Evolutionary conservation across 106 monocot genomes (phyloP).

Genomic region (Amphibolis antarctica): DNA sequence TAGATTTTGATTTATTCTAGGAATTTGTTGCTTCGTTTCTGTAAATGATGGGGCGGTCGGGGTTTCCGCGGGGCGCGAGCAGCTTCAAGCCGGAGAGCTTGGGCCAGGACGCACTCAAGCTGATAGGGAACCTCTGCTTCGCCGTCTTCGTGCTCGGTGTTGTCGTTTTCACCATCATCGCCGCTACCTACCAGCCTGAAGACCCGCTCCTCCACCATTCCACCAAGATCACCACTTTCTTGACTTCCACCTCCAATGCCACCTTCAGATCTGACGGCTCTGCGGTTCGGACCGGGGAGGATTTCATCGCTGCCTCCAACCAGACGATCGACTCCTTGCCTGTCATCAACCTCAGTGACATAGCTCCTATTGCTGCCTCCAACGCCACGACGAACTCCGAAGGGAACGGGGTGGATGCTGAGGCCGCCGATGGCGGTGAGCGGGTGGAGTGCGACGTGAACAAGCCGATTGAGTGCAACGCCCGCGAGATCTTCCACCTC

Average conservation of each 20-base stretch:
- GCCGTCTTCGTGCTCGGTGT: conserved; percentile 63
- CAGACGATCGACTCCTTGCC: conserved; percentile 6
- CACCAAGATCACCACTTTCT: conserved; percentile 37
- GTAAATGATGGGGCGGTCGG: conserved; percentile 7
- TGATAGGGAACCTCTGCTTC: conserved; percentile 63
- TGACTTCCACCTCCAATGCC: conserved; percentile 55
- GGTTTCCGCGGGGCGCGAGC: conserved; percentile 15
- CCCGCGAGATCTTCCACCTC: conserved; percentile 48
- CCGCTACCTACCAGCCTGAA: conserved; percentile 51
- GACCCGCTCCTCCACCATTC: conserved; percentile 54
- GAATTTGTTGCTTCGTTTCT: no score
- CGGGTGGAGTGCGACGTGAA: conserved; percentile 18
- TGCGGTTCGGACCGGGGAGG: conserved; percentile 41
- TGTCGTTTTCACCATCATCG: conserved; percentile 53
- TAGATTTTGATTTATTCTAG: no score
- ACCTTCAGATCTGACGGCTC: conserved; percentile 47
- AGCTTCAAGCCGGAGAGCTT: conserved; percentile 36
- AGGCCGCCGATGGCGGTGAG: background rate
- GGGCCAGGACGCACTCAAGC: conserved; percentile 36
- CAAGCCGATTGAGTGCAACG: conserved; percentile 33
- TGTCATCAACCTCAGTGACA: conserved; percentile 27
- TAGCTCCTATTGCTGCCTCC: background rate
- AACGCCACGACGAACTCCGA: background rate
- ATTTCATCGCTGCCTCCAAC: conserved; percentile 15
- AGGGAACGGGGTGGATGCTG: background rate